Percentiles rank a stretch among this genome's conserved stretches.
phyloP scores from a whole-genome alignment of 495 filamentous ascomycete genomes.

The Massariosphaeria phaeospora region DNA sequence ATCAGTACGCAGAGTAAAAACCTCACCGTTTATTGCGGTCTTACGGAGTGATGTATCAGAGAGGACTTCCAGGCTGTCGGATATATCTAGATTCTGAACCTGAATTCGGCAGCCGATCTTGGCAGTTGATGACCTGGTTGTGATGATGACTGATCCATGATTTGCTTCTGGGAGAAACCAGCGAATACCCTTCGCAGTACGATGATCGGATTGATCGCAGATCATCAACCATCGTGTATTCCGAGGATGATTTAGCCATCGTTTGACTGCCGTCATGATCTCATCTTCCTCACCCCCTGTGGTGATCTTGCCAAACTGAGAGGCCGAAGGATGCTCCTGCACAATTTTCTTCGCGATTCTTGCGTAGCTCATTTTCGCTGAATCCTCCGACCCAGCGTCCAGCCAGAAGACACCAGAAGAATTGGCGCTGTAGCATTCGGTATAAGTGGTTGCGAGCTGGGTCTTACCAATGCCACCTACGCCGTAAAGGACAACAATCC shows the following conservation, averaged over 20 bases:
- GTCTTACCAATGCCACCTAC: constrained; percentile 16
- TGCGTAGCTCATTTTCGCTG: constrained; percentile 38
- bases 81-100: constrained; percentile 38
- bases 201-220: constrained; percentile 35
- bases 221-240: constrained; percentile 39
- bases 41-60: constrained; percentile 37
- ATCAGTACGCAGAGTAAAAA: neutral
- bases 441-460: constrained; percentile 9
- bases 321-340: neutral
- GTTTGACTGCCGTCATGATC: constrained; percentile 34
- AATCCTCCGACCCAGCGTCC: constrained; percentile 29
- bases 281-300: constrained; percentile 25
- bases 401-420: constrained; percentile 12
- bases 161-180: constrained; percentile 36
- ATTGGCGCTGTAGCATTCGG: neutral
- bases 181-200: constrained; percentile 36
- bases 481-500: constrained; percentile 29
- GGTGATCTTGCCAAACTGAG: neutral
- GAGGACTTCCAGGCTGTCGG: constrained; percentile 40
- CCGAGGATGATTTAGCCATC: constrained; percentile 35
- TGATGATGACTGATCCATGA: constrained; percentile 44
- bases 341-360: constrained; percentile 33
- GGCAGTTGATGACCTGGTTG: constrained; percentile 41
- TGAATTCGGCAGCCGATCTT: constrained; percentile 34
- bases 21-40: constrained; percentile 35